These are phyloP conservation scores for Monsonia emarginata DNA, from an alignment of 441 rosid species.

Conservation along the genomic window DNA sequence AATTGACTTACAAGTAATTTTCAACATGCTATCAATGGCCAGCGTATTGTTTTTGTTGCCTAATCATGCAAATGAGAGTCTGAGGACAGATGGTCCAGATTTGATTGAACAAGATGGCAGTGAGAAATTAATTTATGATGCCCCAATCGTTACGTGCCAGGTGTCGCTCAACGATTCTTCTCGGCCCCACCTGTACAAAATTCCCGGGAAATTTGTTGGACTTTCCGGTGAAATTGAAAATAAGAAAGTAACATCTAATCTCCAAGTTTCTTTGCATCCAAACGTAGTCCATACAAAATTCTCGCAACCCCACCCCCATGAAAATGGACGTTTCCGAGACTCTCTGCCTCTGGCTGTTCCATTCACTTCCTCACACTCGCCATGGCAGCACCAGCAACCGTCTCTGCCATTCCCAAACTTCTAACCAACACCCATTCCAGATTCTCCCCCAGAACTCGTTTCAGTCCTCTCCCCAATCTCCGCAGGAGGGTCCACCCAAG, in stretches of 20 bases:
- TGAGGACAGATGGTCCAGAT: neutral
- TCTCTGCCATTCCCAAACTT: slow-evolving; percentile 19
- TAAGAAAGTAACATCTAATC: neutral
- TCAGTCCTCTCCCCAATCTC: slow-evolving; percentile 12
- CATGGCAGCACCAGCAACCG: slow-evolving; percentile 37
- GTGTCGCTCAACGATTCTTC: neutral
- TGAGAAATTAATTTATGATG: neutral
- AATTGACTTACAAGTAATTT: no score
- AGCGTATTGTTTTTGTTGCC: neutral
- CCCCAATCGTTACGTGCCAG: neutral
- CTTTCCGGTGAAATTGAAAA: neutral
- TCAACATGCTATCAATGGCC: no score
- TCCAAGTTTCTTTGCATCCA: neutral
- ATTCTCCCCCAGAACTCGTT: slow-evolving; percentile 12
- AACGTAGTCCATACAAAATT: slow-evolving; percentile 34
- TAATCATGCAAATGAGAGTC: neutral
- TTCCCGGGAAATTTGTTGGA: neutral
- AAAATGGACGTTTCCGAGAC: slow-evolving; percentile 19
- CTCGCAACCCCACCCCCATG: neutral
- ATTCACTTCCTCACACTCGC: slow-evolving; percentile 20
- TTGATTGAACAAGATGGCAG: neutral
- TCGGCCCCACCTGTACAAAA: no score
- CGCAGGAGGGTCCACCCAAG: neutral
- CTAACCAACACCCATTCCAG: slow-evolving; percentile 12
- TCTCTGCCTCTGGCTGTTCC: neutral